Evolutionary conservation across 768 basidiomycete genomes (phyloP), one percentile per base, ranked within the genome.

Genomic region (Daedaleopsis sinensis): DNA sequence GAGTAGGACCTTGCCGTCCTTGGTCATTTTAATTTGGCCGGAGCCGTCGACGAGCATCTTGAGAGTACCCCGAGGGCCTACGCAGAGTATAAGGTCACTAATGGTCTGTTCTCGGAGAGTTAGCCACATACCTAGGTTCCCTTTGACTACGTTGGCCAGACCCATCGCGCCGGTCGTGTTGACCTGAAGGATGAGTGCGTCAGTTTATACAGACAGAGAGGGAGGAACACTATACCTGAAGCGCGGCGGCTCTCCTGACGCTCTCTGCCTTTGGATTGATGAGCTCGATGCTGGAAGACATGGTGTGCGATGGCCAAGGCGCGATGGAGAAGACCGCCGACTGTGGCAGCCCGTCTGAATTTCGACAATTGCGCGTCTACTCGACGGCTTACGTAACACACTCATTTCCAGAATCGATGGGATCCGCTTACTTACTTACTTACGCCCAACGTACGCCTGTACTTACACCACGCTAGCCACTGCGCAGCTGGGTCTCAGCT

Each of bases 1-100:
- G 60, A 99, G 82, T 58, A 99, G 78, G 44, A 98, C 96, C 79
- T 99, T 99, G 65, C 97, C 97, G 71, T 98, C 97, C 82, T 98
- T 99, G 65, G 97, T 98, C 93, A 99, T 96, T 84, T 98, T 99
- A 76, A 99, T 96, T 78, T 95, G 93, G 11, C 97, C 97, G 15
- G 96, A 83, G 58, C 97, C 97, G 76, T 98, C 97, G 46, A 99
- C 97, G 55, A 99, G 88, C 96, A 99, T 98, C 82, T 99, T 99
- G 67, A 98, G 84, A 0, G 97, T 98, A 61, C 97, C 97, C 76
- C 96, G 82, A 19, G 97, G 97, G 49, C 96, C 96, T 96, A 65
- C 6, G n/a, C 4, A 32, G 7, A 32, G 27, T 32, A 32, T 7
- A 53, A 55, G 19, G 47, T 35, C 15, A 18, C 24, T 3, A 32